These are phyloP conservation scores for Ceratobasidium sp. DNA, from an alignment of 1,284 basidiomycete genomes.

Conservation along the genomic window DNA sequence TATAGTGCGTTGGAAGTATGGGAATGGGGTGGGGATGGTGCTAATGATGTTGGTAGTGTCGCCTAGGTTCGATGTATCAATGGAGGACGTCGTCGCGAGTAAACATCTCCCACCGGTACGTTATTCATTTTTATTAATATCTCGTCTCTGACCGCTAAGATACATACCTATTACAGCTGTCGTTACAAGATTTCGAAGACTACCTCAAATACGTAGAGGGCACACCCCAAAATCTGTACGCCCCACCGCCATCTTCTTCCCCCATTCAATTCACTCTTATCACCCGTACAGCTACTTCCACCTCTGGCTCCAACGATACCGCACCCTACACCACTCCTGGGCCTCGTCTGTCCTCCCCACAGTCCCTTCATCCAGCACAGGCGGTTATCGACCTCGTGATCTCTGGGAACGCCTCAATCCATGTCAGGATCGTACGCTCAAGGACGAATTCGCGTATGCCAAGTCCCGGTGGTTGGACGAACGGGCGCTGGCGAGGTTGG, in stretches of 20 bases:
- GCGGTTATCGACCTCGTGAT: constrained; percentile 17
- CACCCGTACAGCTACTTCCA: constrained; percentile 39
- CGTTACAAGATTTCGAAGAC: constrained; percentile 45
- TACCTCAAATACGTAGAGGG: constrained; percentile 42
- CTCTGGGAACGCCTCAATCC: constrained; percentile 31
- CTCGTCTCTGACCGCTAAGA: not conserved
- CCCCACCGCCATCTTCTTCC: not conserved
- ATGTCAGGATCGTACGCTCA: constrained; percentile 15
- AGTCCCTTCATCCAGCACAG: constrained; percentile 15
- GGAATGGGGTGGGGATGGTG: not conserved
- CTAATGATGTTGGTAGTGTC: not conserved
- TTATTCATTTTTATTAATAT: not conserved
- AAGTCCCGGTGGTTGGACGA: not conserved
- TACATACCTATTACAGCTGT: not conserved
- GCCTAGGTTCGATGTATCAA: constrained; percentile 16
- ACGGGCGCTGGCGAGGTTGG: not conserved
- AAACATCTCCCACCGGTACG: constrained; percentile 38
- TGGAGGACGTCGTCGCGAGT: constrained; percentile 35
- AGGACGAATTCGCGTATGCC: not conserved
- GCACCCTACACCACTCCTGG: constrained; percentile 23
- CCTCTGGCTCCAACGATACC: constrained; percentile 44
- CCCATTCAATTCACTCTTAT: not conserved
- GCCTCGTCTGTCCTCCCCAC: constrained; percentile 28
- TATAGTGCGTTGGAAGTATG: not conserved
- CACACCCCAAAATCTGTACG: constrained; percentile 44